phyloP scores from a whole-genome alignment of 495 filamentous ascomycete genomes.

The Neohortaea acidophila region DNA sequence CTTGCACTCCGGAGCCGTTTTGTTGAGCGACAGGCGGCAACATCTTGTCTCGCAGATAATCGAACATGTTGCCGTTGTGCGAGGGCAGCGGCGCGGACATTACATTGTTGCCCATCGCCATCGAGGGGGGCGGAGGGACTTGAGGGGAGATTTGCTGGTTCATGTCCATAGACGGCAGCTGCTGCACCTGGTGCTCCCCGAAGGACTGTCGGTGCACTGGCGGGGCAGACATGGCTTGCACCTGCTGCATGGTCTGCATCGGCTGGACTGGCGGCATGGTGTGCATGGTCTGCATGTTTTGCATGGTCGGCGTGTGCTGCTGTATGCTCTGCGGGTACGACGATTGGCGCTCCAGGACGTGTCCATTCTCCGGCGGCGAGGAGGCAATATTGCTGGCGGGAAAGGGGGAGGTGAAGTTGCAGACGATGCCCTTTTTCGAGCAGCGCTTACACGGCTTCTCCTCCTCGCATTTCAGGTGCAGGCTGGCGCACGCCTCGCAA shows the following conservation, averaged over 20 bases:
- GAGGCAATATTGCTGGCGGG: neutral
- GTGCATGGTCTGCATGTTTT: conserved; percentile 8
- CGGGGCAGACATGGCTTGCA: conserved; percentile 4
- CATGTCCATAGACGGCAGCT: conserved; percentile 12
- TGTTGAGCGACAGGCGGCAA: conserved; percentile 3
- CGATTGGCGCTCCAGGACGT: conserved; percentile 5
- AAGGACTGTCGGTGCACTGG: conserved; percentile 12
- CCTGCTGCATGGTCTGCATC: conserved; percentile 7
- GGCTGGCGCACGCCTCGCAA: conserved; percentile 23
- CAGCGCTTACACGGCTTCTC: conserved; percentile 24
- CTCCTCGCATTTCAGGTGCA: conserved; percentile 24
- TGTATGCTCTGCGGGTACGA: no score
- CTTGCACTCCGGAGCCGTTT: conserved; percentile 6
- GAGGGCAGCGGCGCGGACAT: conserved; percentile 10
- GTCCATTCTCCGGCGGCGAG: conserved; percentile 7
- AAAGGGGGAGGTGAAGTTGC: conserved; percentile 11
- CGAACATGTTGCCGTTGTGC: conserved; percentile 12
- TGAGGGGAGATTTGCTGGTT: conserved; percentile 1
- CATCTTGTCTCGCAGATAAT: conserved; percentile 19
- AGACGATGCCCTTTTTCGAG: conserved; percentile 20
- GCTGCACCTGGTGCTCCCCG: conserved; percentile 1
- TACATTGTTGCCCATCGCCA: conserved; percentile 9
- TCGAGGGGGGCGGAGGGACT: conserved; percentile 2
- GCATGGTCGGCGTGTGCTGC: conserved; percentile 7
- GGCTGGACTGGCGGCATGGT: conserved; percentile 6